Evolutionary conservation across 345 rosid species (phyloP).

Genomic region (Populus alba): DNA sequence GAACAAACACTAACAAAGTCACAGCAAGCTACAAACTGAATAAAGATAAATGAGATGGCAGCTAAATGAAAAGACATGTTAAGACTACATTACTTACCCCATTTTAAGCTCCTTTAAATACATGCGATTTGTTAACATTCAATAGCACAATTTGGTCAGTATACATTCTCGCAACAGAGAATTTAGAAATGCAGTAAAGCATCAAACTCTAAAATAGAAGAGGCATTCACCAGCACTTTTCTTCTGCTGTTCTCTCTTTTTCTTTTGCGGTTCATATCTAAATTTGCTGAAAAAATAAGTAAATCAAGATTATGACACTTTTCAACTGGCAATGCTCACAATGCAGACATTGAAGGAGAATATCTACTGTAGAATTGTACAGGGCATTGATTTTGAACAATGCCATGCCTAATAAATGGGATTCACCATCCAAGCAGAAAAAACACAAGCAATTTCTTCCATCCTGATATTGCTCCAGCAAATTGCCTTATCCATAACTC

Average conservation of each 20-base stretch:
- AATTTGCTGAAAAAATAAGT: conserved; percentile 52
- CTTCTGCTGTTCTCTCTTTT: conserved; percentile 79
- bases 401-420: background rate
- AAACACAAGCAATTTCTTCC: background rate
- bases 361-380: background rate
- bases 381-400: background rate
- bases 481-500: background rate
- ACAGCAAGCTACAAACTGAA: background rate
- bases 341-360: background rate
- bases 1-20: background rate
- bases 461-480: background rate
- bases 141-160: conserved; percentile 32
- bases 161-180: conserved; percentile 17
- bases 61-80: background rate
- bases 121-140: conserved; percentile 59
- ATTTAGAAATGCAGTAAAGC: conserved; percentile 13
- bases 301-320: conserved; percentile 16
- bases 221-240: conserved; percentile 57
- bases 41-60: background rate
- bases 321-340: background rate
- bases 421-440: background rate
- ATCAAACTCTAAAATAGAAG: conserved; percentile 24
- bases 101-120: conserved; percentile 85
- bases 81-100: conserved; percentile 51
- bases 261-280: conserved; percentile 79